Conservation (phyloP, 2,329 filamentous ascomycete species). For the Graphilbum ipis-grandicollis region DNA sequence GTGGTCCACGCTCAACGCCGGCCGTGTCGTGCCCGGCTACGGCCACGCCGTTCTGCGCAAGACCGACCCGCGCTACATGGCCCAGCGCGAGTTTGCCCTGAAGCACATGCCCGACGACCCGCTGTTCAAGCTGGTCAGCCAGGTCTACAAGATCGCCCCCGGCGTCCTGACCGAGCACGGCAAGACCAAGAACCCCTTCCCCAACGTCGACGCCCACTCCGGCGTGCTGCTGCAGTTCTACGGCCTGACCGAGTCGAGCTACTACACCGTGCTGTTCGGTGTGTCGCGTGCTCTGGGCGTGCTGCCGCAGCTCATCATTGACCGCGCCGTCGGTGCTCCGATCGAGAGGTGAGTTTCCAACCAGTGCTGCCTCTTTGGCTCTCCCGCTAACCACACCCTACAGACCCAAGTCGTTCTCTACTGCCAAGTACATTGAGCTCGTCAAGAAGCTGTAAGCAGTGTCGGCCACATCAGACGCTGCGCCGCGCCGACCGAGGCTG, state of each 20-base stretch:
- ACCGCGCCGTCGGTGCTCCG: conserved; percentile 88
- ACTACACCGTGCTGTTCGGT: conserved; percentile 99
- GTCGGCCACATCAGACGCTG: no score
- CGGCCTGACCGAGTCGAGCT: conserved; percentile 95
- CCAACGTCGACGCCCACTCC: conserved; percentile 97
- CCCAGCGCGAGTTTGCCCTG: conserved; percentile 92
- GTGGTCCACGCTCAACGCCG: conserved; percentile 89
- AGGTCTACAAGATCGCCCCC: conserved; percentile 99
- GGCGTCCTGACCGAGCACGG: conserved; percentile 97
- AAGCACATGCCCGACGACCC: conserved; percentile 88
- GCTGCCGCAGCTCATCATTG: conserved; percentile 97
- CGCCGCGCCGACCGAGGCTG: no score
- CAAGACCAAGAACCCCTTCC: conserved; percentile 99
- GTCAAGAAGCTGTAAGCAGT: conserved; percentile 66
- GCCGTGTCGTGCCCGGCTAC: conserved; percentile 94
- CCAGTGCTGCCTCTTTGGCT: no score
- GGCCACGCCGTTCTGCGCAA: conserved; percentile 98
- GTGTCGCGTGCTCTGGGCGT: conserved; percentile 96
- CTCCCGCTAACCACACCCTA: neutral
- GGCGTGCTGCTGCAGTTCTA: conserved; percentile 99
- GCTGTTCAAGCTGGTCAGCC: conserved; percentile 99
- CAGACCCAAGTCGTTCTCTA: conserved; percentile 90
- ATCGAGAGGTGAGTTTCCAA: conserved; percentile 61
- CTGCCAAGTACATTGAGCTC: conserved; percentile 89
- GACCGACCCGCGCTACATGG: conserved; percentile 97